A percentile compares a stretch with the other conserved stretches of the same genome.
Conservation (phyloP, 225 moss, liverwort and hornwort genomes). For the Antitrichia curtipendula region DNA sequence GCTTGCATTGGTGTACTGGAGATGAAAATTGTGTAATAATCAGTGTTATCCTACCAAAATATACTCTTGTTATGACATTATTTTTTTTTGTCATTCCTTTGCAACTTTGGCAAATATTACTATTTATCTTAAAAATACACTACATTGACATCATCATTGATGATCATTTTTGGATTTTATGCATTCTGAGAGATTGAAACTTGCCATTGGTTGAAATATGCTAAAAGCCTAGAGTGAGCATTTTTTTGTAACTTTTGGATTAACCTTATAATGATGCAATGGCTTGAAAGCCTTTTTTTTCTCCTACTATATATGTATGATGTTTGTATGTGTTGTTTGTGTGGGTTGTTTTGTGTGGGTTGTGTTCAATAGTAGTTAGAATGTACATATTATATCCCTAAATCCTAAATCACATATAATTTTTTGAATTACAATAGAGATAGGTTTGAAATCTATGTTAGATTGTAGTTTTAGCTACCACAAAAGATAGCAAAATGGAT, state of each 20-base stretch:
- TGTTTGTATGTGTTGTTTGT: no score
- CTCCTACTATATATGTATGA: no score
- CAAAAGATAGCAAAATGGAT: no score
- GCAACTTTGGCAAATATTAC: not conserved
- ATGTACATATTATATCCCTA: no score
- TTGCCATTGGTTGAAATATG: not conserved
- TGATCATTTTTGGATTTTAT: not conserved
- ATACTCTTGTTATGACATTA: not conserved
- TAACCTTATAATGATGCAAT: rapidly evolving
- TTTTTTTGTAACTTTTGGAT: not conserved
- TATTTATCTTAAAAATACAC: not conserved
- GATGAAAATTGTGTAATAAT: not conserved
- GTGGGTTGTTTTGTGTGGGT: no score
- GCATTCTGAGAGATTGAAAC: rapidly evolving
- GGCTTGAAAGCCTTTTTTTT: no score
- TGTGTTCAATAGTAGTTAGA: no score
- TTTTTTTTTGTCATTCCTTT: not conserved
- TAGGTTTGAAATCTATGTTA: no score
- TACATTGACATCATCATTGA: not conserved
- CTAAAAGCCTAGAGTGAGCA: no score
- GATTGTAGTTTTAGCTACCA: no score
- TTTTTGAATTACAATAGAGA: no score
- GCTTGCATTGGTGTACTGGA: rapidly evolving
- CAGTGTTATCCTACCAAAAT: not conserved
- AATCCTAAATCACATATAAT: no score